Base-by-base conservation (phyloP, 2,329 filamentous ascomycete species). In the Fusarium sp. region DNA sequence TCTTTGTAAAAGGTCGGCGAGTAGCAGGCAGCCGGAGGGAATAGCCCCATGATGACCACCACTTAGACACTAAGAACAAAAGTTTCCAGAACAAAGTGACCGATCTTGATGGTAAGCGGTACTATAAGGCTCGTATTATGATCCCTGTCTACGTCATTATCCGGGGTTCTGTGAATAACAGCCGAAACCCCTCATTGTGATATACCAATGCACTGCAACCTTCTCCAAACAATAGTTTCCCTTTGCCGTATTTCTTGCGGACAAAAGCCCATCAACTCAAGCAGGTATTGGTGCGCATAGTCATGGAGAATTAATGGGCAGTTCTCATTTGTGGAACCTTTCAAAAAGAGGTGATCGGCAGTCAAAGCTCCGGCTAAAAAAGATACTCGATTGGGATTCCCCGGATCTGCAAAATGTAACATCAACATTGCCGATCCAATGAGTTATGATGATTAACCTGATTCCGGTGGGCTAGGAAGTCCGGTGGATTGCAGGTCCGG, bases 361-460 rank as follows among this genome's bases (percentile, higher is more conserved):
- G 46, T 44, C 37, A 40, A 38, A 47, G 34, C 36, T 57, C 30
- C 38, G 57, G 37, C 31, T 51, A 42, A 58, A 52, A 23, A 11
- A 16, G n/a, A n/a, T 31, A 28, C 23, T 59, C 30, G 10, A 23
- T 26, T 45, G 28, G 51, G 30, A 15, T 56, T 42, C 60, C 40
- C 61, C 56, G 36, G 65, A 67, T 69, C 55, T 66, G 42, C 51
- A 62, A 31, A 28, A 66, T 62, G 66, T 20, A 62, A 69, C 66
- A 53, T 57, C 0, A 44, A 31, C 9, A 8, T 57, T 69, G 10
- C 61, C 65, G 47, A 34, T 37, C 66, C 66, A 69, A 69, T 69
- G n/a, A 46, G 1, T 50, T 16, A 18, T 2, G 5, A 26, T 12
- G n/a, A 23, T 38, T 12, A 8, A 33, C 8, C 15, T 8, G 6